These are phyloP conservation scores for Ogataea salicorniae DNA, from an alignment of 805 yeast genomes.

Conservation along the genomic window DNA sequence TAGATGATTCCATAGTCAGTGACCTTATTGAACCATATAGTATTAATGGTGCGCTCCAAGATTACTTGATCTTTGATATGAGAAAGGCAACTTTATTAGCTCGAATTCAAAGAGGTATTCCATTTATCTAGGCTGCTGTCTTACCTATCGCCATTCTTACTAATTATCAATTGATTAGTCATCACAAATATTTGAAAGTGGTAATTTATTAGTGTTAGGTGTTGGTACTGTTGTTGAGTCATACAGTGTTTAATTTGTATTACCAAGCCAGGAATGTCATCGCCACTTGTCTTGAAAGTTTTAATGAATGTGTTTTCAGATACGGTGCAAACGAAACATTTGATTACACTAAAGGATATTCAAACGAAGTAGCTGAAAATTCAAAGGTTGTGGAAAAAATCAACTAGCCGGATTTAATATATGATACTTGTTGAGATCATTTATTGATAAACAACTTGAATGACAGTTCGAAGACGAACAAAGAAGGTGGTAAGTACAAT, in stretches of 20 bases:
- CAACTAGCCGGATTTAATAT: conserved; percentile 47
- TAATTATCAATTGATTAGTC: conserved; percentile 31
- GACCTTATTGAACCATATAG: conserved; percentile 3
- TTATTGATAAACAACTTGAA: conserved; percentile 40
- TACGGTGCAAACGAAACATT: conserved; percentile 49
- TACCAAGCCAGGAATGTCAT: conserved; percentile 43
- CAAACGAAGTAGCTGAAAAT: conserved; percentile 31
- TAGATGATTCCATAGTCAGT: conserved; percentile 19
- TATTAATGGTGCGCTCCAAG: conserved; percentile 38
- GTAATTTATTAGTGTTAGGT: conserved; percentile 54
- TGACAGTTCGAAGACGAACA: conserved; percentile 38
- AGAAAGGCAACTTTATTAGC: conserved; percentile 27
- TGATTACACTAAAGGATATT: conserved; percentile 42
- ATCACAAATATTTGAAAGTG: conserved; percentile 24
- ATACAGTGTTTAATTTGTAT: conserved; percentile 46
- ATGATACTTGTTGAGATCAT: conserved; percentile 57
- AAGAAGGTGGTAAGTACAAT: conserved; percentile 41
- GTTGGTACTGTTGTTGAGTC: conserved; percentile 63
- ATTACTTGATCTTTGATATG: conserved; percentile 38
- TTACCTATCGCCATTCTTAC: conserved; percentile 59
- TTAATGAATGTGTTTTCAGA: conserved; percentile 18
- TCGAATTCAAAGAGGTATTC: conserved; percentile 37
- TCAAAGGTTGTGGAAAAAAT: conserved; percentile 26
- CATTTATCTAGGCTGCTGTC: conserved; percentile 51
- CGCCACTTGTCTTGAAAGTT: conserved; percentile 35